Evolutionary conservation across 495 filamentous ascomycete genomes (phyloP), one percentile per base, ranked within the genome.

Genomic region (Hyphodiscus hymeniophilus): DNA sequence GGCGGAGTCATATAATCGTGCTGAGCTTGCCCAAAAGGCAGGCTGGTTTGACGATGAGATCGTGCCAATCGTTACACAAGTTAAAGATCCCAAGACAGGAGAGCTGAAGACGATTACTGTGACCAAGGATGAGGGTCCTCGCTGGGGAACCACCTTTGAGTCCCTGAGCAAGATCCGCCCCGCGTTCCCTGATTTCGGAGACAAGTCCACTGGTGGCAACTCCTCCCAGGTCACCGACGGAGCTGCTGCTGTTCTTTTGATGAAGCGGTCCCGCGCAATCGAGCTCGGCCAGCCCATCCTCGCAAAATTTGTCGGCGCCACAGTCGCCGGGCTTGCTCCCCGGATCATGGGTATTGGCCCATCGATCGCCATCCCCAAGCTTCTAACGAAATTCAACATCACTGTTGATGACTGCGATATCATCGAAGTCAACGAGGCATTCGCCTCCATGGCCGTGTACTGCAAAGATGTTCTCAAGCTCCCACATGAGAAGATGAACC

Each of bases 261-360:
- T 98, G 92, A 88, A 87, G 67, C 85, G 92, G 16, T 89, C 84
- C 35, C 89, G 81, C 52, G 92, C 92, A 39, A 79, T 86, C 60
- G 80, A 85, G 66, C 76, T 96, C 30, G 82, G 85, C 58, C 85
- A 95, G 71, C 89, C 92, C 39, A 89, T 98, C 66, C 66, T 96
- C 45, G 92, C 82, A 61, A 98, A 98, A 66, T 98, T 87, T 70
- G 87, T 88, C 59, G 89, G 87, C 55, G 84, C 89, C 23, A 95
- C 90, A 8, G 84, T 94, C 31, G 85, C 87, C 38, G 92, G 92
- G 54, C 77, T 96, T 2, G 78, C 91, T 0, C 91, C 92, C 1
- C 75, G 91, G 42, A 85, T 98, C 62, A 98, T 98, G 92, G 92
- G 92, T 47, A 96, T 98, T 53, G 92, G 92, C 23, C 92, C 92